Percentiles rank a stretch among this genome's conserved stretches.
These are phyloP conservation scores for Wickerhamiella galacta DNA, from an alignment of 805 yeast genomes.

Conservation along the genomic window DNA sequence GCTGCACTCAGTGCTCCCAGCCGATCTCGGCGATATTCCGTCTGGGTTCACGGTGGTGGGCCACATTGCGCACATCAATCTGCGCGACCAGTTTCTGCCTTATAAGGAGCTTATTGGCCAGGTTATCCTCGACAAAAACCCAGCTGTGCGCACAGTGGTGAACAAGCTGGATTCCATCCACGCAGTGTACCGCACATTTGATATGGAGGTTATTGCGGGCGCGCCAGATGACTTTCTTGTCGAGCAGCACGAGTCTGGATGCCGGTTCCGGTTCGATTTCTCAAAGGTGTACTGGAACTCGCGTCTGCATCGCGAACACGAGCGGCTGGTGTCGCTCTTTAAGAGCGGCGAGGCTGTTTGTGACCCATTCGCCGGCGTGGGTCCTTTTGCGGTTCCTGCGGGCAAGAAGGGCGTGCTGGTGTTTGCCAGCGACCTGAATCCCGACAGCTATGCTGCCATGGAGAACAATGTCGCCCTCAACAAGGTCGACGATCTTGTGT, in stretches of 20 bases:
- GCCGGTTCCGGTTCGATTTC: constrained; percentile 76
- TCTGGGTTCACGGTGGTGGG: constrained; percentile 88
- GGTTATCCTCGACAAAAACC: constrained; percentile 75
- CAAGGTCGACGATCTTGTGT: constrained; percentile 42
- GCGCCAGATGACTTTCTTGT: constrained; percentile 49
- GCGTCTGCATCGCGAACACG: constrained; percentile 85
- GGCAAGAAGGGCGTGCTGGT: constrained; percentile 69
- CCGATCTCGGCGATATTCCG: constrained; percentile 56
- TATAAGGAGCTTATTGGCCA: constrained; percentile 72
- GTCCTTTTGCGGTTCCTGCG: constrained; percentile 95
- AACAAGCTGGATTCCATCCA: constrained; percentile 80
- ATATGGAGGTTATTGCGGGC: constrained; percentile 89
- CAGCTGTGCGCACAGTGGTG: constrained; percentile 71
- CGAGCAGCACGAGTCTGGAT: constrained; percentile 74
- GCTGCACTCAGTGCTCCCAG: constrained; percentile 58
- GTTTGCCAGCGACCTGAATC: constrained; percentile 86
- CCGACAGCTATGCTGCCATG: constrained; percentile 63
- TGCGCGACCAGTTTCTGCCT: constrained; percentile 71
- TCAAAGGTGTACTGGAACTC: constrained; percentile 96
- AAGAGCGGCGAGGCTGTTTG: constrained; percentile 58
- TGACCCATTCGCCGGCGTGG: constrained; percentile 97
- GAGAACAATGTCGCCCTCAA: constrained; percentile 45
- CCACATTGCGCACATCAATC: constrained; percentile 83
- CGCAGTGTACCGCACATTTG: constrained; percentile 77
- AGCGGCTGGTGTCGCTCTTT: constrained; percentile 47